Evolutionary conservation across 768 basidiomycete species (phyloP).

Genomic region (Xerocomellus chrysenteron): DNA sequence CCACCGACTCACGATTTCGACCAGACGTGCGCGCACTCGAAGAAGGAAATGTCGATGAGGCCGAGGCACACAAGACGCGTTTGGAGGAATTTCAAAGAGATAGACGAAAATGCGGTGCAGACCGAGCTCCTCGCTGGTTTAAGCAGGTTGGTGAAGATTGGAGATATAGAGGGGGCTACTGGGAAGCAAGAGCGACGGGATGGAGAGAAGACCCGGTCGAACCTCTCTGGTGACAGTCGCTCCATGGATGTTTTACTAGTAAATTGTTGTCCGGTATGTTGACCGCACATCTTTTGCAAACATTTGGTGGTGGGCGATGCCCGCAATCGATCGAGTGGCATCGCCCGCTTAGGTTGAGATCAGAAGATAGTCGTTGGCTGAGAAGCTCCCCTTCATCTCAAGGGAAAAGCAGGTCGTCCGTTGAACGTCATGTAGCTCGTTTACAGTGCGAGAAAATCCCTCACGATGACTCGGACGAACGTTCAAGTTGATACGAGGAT

Average conservation of each 20-base stretch:
- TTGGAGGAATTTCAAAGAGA: constrained; percentile 78
- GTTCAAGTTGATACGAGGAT: too few relatives aligned
- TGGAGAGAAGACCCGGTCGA: constrained; percentile 55
- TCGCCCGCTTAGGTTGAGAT: too few relatives aligned
- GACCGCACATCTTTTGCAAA: too few relatives aligned
- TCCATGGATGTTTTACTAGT: not conserved
- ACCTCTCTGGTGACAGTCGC: constrained; percentile 57
- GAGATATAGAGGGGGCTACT: constrained; percentile 78
- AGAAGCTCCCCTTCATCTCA: too few relatives aligned
- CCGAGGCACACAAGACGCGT: constrained; percentile 69
- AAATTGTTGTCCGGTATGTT: not conserved
- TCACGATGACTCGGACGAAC: too few relatives aligned
- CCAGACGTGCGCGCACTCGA: constrained; percentile 85
- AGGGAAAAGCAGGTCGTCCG: too few relatives aligned
- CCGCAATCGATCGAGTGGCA: too few relatives aligned
- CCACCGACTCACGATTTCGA: constrained; percentile 79
- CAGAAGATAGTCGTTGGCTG: too few relatives aligned
- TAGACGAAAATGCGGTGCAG: constrained; percentile 59
- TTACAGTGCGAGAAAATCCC: too few relatives aligned
- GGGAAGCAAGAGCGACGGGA: constrained; percentile 67
- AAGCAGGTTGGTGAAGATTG: constrained; percentile 67
- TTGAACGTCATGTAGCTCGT: too few relatives aligned
- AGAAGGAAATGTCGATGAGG: constrained; percentile 66
- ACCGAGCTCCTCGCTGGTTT: constrained; percentile 74
- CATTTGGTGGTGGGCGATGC: too few relatives aligned